Evolutionary conservation across 345 rosid species (phyloP).

Genomic region (Salix koriyanagi): DNA sequence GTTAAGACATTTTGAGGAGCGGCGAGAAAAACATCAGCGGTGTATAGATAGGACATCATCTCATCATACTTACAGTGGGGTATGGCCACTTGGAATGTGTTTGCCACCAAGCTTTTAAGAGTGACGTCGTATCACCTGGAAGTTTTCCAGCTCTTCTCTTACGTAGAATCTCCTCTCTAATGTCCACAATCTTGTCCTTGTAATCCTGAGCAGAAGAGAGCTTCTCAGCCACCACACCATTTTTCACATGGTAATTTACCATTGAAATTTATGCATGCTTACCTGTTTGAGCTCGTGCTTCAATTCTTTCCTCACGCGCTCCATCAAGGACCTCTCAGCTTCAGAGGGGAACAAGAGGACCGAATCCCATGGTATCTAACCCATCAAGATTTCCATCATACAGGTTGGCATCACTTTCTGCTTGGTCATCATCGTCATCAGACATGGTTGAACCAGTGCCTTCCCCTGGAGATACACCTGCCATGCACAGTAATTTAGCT

Average conservation of each 20-base stretch:
- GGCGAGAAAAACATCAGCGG: not conserved
- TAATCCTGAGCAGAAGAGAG: constrained; percentile 42
- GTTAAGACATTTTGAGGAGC: not conserved
- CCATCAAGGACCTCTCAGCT: constrained; percentile 80
- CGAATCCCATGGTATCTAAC: constrained; percentile 65
- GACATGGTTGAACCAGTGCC: constrained; percentile 89
- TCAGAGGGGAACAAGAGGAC: constrained; percentile 83
- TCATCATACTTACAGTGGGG: constrained; percentile 56
- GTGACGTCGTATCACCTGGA: constrained; percentile 80
- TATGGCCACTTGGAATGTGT: constrained; percentile 94
- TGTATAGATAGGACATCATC: not conserved
- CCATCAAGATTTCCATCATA: constrained; percentile 51
- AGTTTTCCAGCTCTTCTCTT: constrained; percentile 88
- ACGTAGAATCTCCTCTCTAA: constrained; percentile 82
- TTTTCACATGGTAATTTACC: not conserved
- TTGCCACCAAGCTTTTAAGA: constrained; percentile 85
- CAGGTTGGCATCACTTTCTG: constrained; percentile 60
- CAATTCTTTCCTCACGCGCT: constrained; percentile 77
- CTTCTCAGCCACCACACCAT: constrained; percentile 13
- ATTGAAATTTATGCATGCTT: constrained; percentile 10
- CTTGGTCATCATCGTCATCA: constrained; percentile 76
- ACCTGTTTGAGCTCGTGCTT: constrained; percentile 92
- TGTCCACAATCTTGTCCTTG: constrained; percentile 84
- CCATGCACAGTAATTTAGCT: constrained; percentile 8
- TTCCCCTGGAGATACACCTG: constrained; percentile 80